Conservation (phyloP, 116 monocot species). For the Dioscorea cayenensis region DNA sequence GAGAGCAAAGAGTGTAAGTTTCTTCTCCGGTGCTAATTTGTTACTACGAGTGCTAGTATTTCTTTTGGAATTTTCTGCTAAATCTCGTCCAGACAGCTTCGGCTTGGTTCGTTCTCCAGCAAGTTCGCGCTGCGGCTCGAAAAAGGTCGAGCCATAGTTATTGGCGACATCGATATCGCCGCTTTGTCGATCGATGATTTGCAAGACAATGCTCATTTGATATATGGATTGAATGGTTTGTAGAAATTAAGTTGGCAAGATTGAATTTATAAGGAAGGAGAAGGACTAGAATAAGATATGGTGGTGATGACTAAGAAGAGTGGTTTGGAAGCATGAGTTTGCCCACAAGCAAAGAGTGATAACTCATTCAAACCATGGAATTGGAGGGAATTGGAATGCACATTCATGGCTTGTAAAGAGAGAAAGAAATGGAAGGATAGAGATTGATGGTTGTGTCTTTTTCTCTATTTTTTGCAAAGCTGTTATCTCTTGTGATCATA, state of each 20-base stretch:
- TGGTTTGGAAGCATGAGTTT: slow-evolving; percentile 1
- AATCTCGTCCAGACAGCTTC: background rate
- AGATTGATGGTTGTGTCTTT: too few species aligned
- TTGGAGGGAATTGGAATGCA: background rate
- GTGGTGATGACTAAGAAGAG: background rate
- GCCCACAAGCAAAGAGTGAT: background rate
- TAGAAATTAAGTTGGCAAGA: background rate
- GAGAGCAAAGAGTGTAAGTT: slow-evolving; percentile 6
- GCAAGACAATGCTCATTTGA: background rate
- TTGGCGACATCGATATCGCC: background rate
- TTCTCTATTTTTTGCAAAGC: too few species aligned
- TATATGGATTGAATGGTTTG: background rate
- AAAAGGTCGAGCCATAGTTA: slow-evolving; percentile 2
- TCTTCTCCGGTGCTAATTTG: slow-evolving; percentile 4
- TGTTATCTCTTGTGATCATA: too few species aligned
- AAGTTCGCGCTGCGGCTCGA: slow-evolving; percentile 5
- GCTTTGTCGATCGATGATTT: background rate
- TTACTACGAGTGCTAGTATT: background rate
- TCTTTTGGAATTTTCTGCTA: too few species aligned
- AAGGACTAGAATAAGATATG: background rate
- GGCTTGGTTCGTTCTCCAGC: background rate
- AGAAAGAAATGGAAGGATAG: too few species aligned
- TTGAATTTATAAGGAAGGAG: background rate
- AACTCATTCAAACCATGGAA: background rate
- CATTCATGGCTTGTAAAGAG: background rate